Conservation (phyloP, 2,329 filamentous ascomycete species). For the Aspergillus niger region DNA sequence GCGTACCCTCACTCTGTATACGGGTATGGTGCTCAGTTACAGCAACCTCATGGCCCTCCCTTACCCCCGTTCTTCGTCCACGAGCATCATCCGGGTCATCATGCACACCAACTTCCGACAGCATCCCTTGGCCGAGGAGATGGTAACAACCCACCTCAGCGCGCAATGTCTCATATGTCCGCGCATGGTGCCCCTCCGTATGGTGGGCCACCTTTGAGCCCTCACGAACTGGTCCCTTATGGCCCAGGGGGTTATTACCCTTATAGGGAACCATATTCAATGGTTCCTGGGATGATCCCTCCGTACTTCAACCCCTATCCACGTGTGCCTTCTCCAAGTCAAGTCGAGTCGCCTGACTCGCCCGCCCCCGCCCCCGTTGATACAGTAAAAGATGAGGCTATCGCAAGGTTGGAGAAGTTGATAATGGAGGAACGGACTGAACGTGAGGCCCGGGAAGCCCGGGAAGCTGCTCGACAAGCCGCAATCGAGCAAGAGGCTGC, state of each 20-base stretch:
- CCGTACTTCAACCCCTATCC: conserved; percentile 41
- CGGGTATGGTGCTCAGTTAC: conserved; percentile 33
- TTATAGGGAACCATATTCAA: conserved; percentile 37
- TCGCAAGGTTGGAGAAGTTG: conserved; percentile 64
- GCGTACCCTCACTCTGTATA: conserved; percentile 33
- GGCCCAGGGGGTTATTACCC: conserved; percentile 36
- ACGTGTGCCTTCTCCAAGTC: conserved; percentile 37
- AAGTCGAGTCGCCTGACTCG: conserved; percentile 29
- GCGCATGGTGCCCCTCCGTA: conserved; percentile 34
- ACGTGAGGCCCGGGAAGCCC: conserved; percentile 40
- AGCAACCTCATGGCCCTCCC: conserved; percentile 26
- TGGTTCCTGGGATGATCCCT: conserved; percentile 39
- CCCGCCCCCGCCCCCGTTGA: conserved; percentile 46
- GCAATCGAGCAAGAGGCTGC: conserved; percentile 57
- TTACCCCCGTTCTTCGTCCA: conserved; percentile 33
- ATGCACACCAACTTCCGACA: conserved; percentile 24
- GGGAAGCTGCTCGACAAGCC: conserved; percentile 44
- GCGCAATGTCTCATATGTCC: conserved; percentile 30
- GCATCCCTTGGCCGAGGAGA: conserved; percentile 30
- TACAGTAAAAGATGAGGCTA: conserved; percentile 57
- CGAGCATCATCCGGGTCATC: conserved; percentile 32
- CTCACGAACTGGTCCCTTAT: conserved; percentile 44
- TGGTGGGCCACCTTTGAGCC: conserved; percentile 33
- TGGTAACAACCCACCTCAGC: conserved; percentile 35
- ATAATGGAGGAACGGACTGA: conserved; percentile 49